Base-by-base conservation (phyloP, 108 stramenopile species). In the Fragilariopsis cylindrus region DNA sequence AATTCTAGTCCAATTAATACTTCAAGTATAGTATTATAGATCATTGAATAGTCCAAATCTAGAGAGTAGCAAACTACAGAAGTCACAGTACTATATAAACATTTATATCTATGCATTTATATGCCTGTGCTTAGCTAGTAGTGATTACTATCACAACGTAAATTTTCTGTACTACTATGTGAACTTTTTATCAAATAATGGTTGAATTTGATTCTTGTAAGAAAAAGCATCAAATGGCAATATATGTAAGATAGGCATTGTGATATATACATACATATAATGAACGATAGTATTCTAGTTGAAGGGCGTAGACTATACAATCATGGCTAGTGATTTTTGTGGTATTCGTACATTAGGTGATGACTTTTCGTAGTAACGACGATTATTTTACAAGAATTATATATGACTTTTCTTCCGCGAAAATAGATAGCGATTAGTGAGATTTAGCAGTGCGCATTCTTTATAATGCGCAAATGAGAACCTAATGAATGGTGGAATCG, bases 401-500 rank as follows among this genome's bases (percentile, higher is more conserved):
- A 30, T 30, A 30, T 30, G 30, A 30, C 30, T 30, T 30, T 30
- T 21, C 41, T 60, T 60, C 41, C 58, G 41, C 58, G 9, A n/a
- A n/a, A 60, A 60, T n/a, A 30, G 52, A 53, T 13, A 60, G 19
- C 58, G 41, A 60, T 18, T 9, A 13, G 13, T 9, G 50, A 52
- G 13, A 63, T 45, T 8, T 63, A 63, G 62, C 42, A n/a, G 40
- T 63, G 62, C 62, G 62, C 40, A 41, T 63, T 63, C 43, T 5
- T 45, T 41, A 5, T 21, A 41, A 43, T 41, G 5, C 42, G 62
- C 40, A 43, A 63, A 63, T 9, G 1, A 52, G 50, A 52, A 63
- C 62, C 62, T n/a, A 63, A 57, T 57, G 13, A 63, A 45, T 43
- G 58, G 39, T 60, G 62, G 62, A 63, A 63, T 16, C 3, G 15